These are phyloP conservation scores for Ophiostoma tasmaniense DNA, from an alignment of 2,329 filamentous ascomycete species.

Conservation along the genomic window DNA sequence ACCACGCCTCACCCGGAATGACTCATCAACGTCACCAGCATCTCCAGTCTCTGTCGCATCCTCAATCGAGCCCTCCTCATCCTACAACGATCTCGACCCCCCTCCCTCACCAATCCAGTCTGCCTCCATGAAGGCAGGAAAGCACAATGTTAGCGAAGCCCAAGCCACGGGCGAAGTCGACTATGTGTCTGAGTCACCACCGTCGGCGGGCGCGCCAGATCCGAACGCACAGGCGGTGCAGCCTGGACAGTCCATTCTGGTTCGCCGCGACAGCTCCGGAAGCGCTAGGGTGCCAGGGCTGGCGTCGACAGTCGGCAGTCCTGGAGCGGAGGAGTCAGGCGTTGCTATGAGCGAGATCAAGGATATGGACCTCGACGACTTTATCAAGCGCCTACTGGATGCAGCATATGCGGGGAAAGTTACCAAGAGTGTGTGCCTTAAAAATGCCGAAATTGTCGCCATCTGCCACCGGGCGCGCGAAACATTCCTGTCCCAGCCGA, in stretches of 20 bases:
- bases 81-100: constrained; percentile 44
- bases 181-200: constrained; percentile 84
- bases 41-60: constrained; percentile 28
- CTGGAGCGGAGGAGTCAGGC: constrained; percentile 25
- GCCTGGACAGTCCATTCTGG: constrained; percentile 81
- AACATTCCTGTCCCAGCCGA: constrained; percentile 82
- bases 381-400: constrained; percentile 89
- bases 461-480: constrained; percentile 87
- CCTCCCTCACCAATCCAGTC: constrained; percentile 87
- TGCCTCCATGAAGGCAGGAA: constrained; percentile 60
- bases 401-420: constrained; percentile 94
- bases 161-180: constrained; percentile 87
- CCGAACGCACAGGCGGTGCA: constrained; percentile 49
- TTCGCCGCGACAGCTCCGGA: constrained; percentile 65
- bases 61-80: constrained; percentile 36
- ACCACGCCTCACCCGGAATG: constrained; percentile 38
- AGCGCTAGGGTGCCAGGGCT: constrained; percentile 49
- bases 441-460: constrained; percentile 93
- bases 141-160: constrained; percentile 70
- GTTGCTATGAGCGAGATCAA: constrained; percentile 89
- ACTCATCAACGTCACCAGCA: constrained; percentile 34
- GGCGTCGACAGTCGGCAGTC: neutral
- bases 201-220: constrained; percentile 51
- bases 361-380: constrained; percentile 89
- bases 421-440: constrained; percentile 92